Evolutionary conservation across 2,329 filamentous ascomycete species (phyloP), one percentile per base, ranked within the genome.

Genomic region (Colletotrichum somersetense): DNA sequence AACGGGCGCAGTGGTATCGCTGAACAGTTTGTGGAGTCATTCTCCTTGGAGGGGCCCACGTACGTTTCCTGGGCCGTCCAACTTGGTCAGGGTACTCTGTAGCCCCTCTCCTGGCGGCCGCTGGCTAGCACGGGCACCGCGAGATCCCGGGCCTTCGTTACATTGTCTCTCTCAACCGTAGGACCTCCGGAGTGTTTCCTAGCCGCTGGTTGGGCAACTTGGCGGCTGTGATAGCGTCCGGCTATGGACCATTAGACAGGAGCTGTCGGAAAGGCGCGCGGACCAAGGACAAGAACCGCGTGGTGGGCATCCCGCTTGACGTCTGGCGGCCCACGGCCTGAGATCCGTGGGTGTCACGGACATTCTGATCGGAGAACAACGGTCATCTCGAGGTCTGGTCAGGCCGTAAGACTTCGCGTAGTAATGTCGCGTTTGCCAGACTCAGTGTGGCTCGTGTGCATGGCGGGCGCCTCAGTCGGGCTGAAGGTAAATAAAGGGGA

Each of bases 391-490:
- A 61, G n/a, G 42, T 48, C 42, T 46, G 38, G 44, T 58, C 58
- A 11, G 10, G 33, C 65, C 69, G 69, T 23, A 5, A n/a, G n/a
- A 18, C 26, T 38, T 55, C 16, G 12, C 52, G 18, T 10, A n/a
- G 26, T 33, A 7, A 66, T 38, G 30, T 40, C 38, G 23, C 2
- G 20, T 44, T 26, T 48, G 40, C 23, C 26, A 23, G 35, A 57
- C 35, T n/a, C 44, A 40, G 26, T 68, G 65, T 72, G 69, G 69
- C 69, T 68, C 52, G 58, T 63, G 65, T 63, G 18, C 16, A 35
- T 61, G 65, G 58, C 69, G 65, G 69, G 38, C 65, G 69, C 69
- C 69, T 58, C 58, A 48, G 35, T 58, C 58, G 50, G 52, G 64
- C 44, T 68, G 65, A 46, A 30, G 38, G 35, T 61, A 7, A 57